These are phyloP conservation scores for Galerina marginata DNA, from an alignment of 768 basidiomycete genomes.

Conservation along the genomic window DNA sequence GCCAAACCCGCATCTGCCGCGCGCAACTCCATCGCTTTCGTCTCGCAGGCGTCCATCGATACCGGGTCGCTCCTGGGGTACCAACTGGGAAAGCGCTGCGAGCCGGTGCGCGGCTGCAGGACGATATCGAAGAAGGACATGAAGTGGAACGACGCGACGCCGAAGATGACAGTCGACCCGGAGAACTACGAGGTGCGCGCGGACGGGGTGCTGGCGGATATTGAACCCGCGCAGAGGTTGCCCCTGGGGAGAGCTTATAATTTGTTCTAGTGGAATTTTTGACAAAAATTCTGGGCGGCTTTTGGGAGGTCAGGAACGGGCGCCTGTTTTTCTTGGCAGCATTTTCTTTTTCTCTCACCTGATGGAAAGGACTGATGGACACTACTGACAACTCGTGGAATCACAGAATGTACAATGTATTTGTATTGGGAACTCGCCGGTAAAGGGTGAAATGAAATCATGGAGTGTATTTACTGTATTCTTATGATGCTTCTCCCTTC, in stretches of 20 bases:
- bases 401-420: not conserved
- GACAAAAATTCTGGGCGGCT: not conserved
- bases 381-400: too few species aligned
- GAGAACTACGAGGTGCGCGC: constrained; percentile 90
- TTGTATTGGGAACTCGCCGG: not conserved
- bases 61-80: constrained; percentile 40
- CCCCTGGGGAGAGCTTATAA: constrained; percentile 80
- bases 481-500: too few species aligned
- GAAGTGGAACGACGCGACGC: constrained; percentile 89
- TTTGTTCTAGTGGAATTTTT: constrained; percentile 57
- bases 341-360: not conserved
- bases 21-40: constrained; percentile 85
- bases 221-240: constrained; percentile 71
- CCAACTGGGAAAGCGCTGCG: constrained; percentile 58
- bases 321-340: not conserved
- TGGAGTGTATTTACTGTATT: too few species aligned
- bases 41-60: constrained; percentile 73
- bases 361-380: too few species aligned
- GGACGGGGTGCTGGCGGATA: constrained; percentile 77
- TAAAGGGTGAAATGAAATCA: too few species aligned
- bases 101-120: constrained; percentile 80
- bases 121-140: constrained; percentile 83
- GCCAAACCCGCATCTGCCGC: constrained; percentile 77
- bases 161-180: constrained; percentile 88
- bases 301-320: not conserved